These are phyloP conservation scores for Athelia psychrophila DNA, from an alignment of 1,284 basidiomycete genomes.

Conservation along the genomic window DNA sequence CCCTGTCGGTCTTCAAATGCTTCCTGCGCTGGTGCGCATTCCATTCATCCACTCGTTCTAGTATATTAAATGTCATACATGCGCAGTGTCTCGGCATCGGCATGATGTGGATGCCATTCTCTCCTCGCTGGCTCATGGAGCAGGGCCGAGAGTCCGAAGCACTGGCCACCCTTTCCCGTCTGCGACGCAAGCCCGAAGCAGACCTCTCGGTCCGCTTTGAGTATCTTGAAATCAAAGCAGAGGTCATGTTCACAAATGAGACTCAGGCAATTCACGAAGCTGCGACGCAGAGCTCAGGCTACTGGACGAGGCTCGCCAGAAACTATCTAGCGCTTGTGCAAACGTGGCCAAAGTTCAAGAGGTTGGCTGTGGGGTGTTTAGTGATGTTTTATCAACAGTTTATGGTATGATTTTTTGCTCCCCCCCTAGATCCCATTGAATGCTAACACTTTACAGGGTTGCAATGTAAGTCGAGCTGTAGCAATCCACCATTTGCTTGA, in stretches of 20 bases:
- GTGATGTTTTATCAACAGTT: conserved; percentile 32
- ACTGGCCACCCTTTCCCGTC: conserved; percentile 18
- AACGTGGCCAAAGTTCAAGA: conserved; percentile 30
- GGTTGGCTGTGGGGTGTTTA: conserved; percentile 26
- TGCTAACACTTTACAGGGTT: conserved; percentile 17
- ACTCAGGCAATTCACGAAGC: conserved; percentile 9
- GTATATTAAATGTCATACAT: conserved; percentile 4
- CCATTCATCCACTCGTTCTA: neutral
- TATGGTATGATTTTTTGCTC: conserved; percentile 8
- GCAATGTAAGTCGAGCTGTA: conserved; percentile 19
- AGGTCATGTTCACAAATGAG: conserved; percentile 24
- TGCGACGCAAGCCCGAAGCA: conserved; percentile 19
- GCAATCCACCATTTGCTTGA: neutral
- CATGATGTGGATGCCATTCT: conserved; percentile 31
- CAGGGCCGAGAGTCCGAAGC: conserved; percentile 29
- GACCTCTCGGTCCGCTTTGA: conserved; percentile 22
- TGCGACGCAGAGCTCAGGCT: conserved; percentile 16
- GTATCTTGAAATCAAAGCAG: conserved; percentile 29
- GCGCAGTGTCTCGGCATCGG: conserved; percentile 26
- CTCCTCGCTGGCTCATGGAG: conserved; percentile 34
- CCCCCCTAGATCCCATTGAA: neutral
- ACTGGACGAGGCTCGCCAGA: conserved; percentile 9
- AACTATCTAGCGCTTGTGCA: conserved; percentile 23
- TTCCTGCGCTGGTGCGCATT: conserved; percentile 25
- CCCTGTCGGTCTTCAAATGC: conserved; percentile 25